Conservation (phyloP, 345 rosid genomes). For the Euphorbia peplus region DNA sequence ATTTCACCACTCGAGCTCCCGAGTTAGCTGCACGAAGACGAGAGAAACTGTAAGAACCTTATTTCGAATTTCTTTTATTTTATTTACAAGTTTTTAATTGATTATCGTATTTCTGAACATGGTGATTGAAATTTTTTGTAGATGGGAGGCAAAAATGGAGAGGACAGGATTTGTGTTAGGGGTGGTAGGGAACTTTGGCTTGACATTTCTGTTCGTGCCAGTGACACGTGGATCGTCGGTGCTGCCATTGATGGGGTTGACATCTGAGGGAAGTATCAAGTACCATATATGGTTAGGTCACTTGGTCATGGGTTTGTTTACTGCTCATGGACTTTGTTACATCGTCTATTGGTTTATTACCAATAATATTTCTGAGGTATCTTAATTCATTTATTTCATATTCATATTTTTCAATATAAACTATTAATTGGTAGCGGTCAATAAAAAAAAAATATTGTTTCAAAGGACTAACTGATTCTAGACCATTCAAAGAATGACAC, state of each 20-base stretch:
- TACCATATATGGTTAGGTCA: slow-evolving; percentile 94
- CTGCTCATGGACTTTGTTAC: slow-evolving; percentile 61
- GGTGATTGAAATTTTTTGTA: slow-evolving; percentile 14
- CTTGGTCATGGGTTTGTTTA: slow-evolving; percentile 53
- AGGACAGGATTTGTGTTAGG: slow-evolving; percentile 40
- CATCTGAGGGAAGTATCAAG: slow-evolving; percentile 81
- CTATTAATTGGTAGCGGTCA: no score
- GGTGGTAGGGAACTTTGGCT: slow-evolving; percentile 55
- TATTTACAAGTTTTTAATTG: no score
- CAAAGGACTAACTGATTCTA: no score
- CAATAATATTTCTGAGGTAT: slow-evolving; percentile 45
- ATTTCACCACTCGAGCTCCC: slow-evolving; percentile 41
- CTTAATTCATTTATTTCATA: not conserved
- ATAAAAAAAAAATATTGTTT: no score
- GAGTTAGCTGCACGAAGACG: slow-evolving; percentile 33
- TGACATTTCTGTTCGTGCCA: slow-evolving; percentile 68
- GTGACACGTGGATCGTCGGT: slow-evolving; percentile 81
- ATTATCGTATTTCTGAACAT: no score
- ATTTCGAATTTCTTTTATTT: not conserved
- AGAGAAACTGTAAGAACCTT: slow-evolving; percentile 51
- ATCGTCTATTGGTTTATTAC: slow-evolving; percentile 44
- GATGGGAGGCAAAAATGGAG: slow-evolving; percentile 59
- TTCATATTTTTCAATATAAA: no score
- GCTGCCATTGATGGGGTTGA: slow-evolving; percentile 58
- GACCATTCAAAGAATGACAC: no score